Evolutionary conservation across 768 basidiomycete genomes (phyloP).

Genomic region (Gautieria morchelliformis): DNA sequence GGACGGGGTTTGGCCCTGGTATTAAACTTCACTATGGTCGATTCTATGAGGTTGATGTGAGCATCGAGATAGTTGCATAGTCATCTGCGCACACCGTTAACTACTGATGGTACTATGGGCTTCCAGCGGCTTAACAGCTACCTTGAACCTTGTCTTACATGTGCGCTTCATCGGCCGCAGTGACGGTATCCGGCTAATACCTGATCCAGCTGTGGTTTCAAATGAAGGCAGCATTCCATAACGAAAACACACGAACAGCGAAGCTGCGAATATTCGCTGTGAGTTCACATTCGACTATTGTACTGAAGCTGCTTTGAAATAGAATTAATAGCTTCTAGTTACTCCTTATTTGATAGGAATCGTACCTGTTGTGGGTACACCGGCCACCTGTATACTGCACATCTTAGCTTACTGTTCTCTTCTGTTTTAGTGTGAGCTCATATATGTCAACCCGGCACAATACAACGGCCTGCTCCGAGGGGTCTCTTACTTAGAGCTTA

Average conservation of each 20-base stretch:
- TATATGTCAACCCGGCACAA: background rate
- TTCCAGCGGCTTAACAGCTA: background rate
- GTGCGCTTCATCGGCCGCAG: background rate
- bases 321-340: background rate
- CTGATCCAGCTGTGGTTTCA: background rate
- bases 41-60: no score
- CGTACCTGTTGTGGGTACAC: background rate
- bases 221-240: background rate
- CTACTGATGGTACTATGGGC: no score
- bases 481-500: background rate
- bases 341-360: background rate
- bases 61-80: no score
- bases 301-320: background rate
- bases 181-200: background rate
- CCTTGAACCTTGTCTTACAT: background rate
- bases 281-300: background rate
- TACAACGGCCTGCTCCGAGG: background rate
- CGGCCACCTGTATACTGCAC: background rate
- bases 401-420: background rate
- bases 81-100: no score
- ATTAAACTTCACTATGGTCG: no score
- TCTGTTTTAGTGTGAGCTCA: background rate
- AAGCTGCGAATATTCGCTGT: background rate
- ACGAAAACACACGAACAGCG: background rate
- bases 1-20: no score